Evolutionary conservation across 169 alveolate species (phyloP), one percentile per base, ranked within the genome.

Genomic region (Neospora caninum): DNA sequence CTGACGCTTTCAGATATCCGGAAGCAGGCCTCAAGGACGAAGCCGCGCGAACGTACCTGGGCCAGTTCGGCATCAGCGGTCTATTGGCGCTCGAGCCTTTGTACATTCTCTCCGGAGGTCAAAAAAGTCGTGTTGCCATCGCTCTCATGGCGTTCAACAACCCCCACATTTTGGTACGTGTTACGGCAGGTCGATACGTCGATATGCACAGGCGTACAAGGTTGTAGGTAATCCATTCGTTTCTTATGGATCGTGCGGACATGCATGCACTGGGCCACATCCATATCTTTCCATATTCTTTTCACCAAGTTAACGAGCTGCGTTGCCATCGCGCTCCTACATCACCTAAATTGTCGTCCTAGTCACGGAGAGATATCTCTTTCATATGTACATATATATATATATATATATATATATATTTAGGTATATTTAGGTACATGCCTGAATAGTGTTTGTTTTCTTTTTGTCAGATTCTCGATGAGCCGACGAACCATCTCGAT

Each of bases 401-500:
- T 64, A 16, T 22, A 64, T 64, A 64, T 27, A 64, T 64, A 64
- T 27, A 64, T 64, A 22, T 64, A 64, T 64, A 1, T 0, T 16
- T 22, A 1, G 7, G 18, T 53, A 64, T 64, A 27, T 64, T 16
- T 64, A 22, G 34, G 31, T 64, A 27, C 7, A 64, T 27, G 73
- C n/a, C 34, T 27, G 73, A 64, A 22, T 9, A 6, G 20, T 64
- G 34, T 64, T 27, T 16, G 34, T 29, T 16, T 27, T 64, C 31
- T 29, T 4, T 64, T 16, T 27, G 0, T 78, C 95, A 94, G 95
- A 96, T 99, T 88, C 96, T 99, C 96, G 99, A 99, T 95, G 99
- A 99, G 97, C 99, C 99, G 54, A 98, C 99, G 36, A 99, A 99
- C 96, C 99, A 99, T 94, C 97, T 99, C 92, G 99, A 99, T 96